phyloP scores from a whole-genome alignment of 257 asterid species.

The Solanum virginianum region DNA sequence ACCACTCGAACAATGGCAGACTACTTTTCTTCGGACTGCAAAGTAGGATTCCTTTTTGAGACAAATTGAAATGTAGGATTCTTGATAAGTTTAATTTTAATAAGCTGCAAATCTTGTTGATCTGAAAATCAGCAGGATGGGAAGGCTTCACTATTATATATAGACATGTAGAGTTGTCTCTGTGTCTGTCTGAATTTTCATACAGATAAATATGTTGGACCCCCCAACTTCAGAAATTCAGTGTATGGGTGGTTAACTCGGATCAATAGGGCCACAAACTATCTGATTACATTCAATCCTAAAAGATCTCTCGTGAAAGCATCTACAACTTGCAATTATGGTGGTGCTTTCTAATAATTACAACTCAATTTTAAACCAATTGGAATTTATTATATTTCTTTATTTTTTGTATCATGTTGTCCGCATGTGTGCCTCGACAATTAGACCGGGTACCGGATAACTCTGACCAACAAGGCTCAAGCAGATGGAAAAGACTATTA shows the following conservation, averaged over 20 bases:
- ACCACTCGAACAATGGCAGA: not conserved
- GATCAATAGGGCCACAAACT: not conserved
- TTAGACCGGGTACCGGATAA: not conserved
- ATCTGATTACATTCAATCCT: not conserved
- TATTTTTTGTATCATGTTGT: not conserved
- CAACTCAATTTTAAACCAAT: not conserved
- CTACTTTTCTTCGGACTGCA: not conserved
- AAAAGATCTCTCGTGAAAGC: not conserved
- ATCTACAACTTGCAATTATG: not conserved
- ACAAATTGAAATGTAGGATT: not conserved
- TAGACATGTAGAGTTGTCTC: not conserved
- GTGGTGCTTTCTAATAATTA: not conserved
- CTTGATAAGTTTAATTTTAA: not conserved
- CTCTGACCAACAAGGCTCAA: not conserved
- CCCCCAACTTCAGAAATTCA: not conserved
- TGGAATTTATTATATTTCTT: not conserved
- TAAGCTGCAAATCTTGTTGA: not conserved
- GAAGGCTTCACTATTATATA: not conserved
- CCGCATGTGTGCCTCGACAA: not conserved
- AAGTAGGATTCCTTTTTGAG: not conserved
- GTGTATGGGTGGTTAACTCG: not conserved
- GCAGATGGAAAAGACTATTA: not conserved
- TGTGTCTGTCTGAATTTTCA: not conserved
- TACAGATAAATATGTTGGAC: not conserved
- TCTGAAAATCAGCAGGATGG: not conserved